These are phyloP conservation scores for Mycothermus thermophilus DNA, from an alignment of 495 filamentous ascomycete genomes.

Conservation along the genomic window DNA sequence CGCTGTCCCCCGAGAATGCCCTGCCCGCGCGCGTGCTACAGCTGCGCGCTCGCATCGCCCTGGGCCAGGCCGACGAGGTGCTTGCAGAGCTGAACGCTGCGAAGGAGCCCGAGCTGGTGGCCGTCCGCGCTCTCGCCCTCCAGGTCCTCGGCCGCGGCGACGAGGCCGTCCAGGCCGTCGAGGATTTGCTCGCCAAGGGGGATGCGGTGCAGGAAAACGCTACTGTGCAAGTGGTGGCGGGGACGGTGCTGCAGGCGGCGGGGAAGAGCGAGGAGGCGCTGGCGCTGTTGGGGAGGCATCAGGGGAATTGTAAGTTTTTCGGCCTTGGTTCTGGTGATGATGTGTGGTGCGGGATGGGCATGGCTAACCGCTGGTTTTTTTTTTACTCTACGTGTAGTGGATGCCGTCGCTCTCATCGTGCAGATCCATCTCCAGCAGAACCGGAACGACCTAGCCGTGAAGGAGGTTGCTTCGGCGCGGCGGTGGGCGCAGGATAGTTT, in stretches of 20 bases:
- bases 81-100: constrained; percentile 52
- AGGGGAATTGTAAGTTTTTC: constrained; percentile 64
- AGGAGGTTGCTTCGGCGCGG: constrained; percentile 78
- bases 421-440: constrained; percentile 91
- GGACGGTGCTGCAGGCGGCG: constrained; percentile 60
- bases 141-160: constrained; percentile 44
- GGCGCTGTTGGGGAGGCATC: constrained; percentile 60
- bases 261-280: constrained; percentile 76
- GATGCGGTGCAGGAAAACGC: constrained; percentile 60
- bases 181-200: constrained; percentile 46
- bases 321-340: not conserved
- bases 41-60: constrained; percentile 68
- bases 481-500: constrained; percentile 93
- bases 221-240: constrained; percentile 67
- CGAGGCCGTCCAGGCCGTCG: constrained; percentile 45
- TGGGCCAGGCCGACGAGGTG: constrained; percentile 61
- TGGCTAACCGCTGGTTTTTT: not conserved
- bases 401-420: constrained; percentile 58
- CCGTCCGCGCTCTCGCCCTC: constrained; percentile 65
- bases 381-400: constrained; percentile 23
- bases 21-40: constrained; percentile 66
- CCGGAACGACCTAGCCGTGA: constrained; percentile 73
- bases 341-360: not conserved
- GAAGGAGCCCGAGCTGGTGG: constrained; percentile 59
- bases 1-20: constrained; percentile 62